Evolutionary conservation across 163 green algal species (phyloP), one percentile per base, ranked within the genome.

Genomic region (Chlamydomonas reinhardtii): DNA sequence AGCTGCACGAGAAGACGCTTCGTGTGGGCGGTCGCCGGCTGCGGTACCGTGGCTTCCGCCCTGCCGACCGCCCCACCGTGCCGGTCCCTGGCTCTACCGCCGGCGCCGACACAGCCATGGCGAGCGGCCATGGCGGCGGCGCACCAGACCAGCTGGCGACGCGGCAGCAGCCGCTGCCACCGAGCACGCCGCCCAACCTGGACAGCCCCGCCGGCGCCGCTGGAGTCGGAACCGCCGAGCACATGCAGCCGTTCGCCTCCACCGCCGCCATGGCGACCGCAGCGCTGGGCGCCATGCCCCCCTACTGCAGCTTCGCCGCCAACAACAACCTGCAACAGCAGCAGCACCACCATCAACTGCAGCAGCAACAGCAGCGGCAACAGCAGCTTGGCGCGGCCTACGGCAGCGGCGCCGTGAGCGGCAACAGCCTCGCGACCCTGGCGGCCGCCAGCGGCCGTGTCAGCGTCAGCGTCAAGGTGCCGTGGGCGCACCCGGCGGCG

Each of bases 381-480:
- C 64, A 35, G 29, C 2, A 71, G 29, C 64, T 34, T 12, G 29
- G n/a, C 29, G 11, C 29, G 11, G 11, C 48, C 1, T 1, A 17
- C 11, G 9, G 11, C 14, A 22, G 48, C 64, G 24, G 11, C 29
- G n/a, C 2, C 64, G 9, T 34, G 22, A 12, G 64, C 64, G 15
- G 8, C 29, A 71, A 71, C 5, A 20, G 29, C n/a, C n/a, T 35
- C 22, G 64, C 64, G 64, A 39, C n/a, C 29, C 64, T 56, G 9
- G 48, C 48, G 48, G 29, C 29, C 64, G 15, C 6, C 65, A 56
- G 24, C 65, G 48, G 64, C 64, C 48, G 48, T 19, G 48, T 84
- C 22, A 76, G 77, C 77, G 17, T 84, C 19, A 84, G 77, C 66
- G 68, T 84, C 77, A 84, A 84, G 66, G 64, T 84, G 20, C 64